These are phyloP conservation scores for Diversispora eburnea DNA, from an alignment of 192 early-diverging fungal species.

Conservation along the genomic window DNA sequence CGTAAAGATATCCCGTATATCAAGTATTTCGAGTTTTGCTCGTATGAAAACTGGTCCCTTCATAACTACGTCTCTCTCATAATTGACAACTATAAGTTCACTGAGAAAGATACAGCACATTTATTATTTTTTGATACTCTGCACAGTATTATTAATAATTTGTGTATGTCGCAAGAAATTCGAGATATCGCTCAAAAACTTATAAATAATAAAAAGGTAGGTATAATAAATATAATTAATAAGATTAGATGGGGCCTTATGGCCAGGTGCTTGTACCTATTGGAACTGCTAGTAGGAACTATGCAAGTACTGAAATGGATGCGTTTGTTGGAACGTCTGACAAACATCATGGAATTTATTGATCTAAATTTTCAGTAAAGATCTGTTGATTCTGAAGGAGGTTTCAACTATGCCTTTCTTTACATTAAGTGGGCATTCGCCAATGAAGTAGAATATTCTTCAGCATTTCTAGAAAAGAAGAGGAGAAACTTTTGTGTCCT, in stretches of 20 bases:
- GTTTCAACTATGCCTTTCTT: neutral
- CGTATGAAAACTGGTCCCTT: conserved; percentile 3
- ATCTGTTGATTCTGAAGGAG: too few relatives aligned
- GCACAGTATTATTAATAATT: too few relatives aligned
- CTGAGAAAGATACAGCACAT: conserved; percentile 6
- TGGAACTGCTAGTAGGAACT: neutral
- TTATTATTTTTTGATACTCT: neutral
- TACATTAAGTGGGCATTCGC: too few relatives aligned
- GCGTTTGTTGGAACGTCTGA: neutral
- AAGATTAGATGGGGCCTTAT: neutral
- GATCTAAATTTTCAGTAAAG: too few relatives aligned
- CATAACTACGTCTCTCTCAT: neutral
- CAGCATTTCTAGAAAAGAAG: neutral
- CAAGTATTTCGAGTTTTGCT: neutral
- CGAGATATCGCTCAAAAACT: neutral
- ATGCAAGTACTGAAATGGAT: conserved; percentile 11
- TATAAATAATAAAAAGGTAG: conserved; percentile 16
- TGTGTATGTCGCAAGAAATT: too few relatives aligned
- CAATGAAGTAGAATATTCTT: too few relatives aligned
- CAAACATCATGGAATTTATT: conserved; percentile 2
- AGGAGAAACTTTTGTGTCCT: neutral
- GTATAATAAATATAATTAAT: neutral
- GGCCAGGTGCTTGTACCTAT: conserved; percentile 12
- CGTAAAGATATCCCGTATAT: neutral
- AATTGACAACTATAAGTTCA: conserved; percentile 2